phyloP scores from a whole-genome alignment of 768 basidiomycete genomes.

The Fistulinella prunicolor region DNA sequence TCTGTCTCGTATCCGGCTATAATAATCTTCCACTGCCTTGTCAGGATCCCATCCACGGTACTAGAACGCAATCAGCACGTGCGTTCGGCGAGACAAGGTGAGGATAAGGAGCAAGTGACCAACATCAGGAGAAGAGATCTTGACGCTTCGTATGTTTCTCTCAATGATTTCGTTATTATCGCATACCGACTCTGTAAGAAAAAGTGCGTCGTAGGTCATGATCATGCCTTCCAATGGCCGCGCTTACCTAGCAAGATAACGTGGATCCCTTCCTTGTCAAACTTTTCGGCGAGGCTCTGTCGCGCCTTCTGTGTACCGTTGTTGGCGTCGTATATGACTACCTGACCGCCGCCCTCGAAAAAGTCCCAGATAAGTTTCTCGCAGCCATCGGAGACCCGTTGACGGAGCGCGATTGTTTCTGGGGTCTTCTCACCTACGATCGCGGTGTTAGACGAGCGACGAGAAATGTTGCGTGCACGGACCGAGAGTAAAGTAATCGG shows the following conservation, averaged over 20 bases:
- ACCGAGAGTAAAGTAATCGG: constrained; percentile 91
- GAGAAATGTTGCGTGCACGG: constrained; percentile 14
- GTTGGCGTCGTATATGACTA: constrained; percentile 98
- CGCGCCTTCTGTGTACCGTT: constrained; percentile 74
- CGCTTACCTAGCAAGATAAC: constrained; percentile 84
- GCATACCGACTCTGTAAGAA: constrained; percentile 74
- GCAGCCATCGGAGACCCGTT: constrained; percentile 74
- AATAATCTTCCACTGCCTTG: constrained; percentile 89
- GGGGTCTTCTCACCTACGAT: constrained; percentile 67
- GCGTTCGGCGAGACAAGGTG: background rate
- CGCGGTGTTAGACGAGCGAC: background rate
- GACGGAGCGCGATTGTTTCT: constrained; percentile 76
- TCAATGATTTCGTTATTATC: constrained; percentile 92
- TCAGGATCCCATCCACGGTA: constrained; percentile 94
- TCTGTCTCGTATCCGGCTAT: constrained; percentile 80
- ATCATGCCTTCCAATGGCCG: background rate
- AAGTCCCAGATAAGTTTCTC: constrained; percentile 88
- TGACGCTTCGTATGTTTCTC: constrained; percentile 91
- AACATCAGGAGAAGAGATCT: constrained; percentile 97
- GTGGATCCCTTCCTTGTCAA: constrained; percentile 83
- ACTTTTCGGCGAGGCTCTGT: constrained; percentile 75
- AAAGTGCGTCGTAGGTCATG: constrained; percentile 10
- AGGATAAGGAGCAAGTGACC: constrained; percentile 32
- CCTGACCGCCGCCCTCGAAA: constrained; percentile 85
- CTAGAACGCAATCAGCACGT: constrained; percentile 39